These are phyloP conservation scores for Litchi chinensis DNA, from an alignment of 345 rosid genomes.

Conservation along the genomic window DNA sequence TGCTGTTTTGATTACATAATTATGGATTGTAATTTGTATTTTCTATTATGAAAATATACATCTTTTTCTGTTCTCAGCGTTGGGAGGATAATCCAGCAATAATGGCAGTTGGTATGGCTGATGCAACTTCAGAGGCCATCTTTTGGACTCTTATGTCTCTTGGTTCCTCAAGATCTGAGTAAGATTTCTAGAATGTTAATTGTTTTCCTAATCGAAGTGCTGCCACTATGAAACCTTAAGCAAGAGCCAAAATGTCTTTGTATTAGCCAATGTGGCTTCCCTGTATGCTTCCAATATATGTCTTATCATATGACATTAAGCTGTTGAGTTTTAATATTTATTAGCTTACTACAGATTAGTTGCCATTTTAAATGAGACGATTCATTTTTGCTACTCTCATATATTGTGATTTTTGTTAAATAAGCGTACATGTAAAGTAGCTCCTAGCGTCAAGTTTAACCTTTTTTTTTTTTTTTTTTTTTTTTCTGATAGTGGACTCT, in stretches of 20 bases:
- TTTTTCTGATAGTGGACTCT: conserved; percentile 6
- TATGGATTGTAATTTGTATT: neutral
- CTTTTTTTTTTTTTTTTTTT: too few relatives aligned
- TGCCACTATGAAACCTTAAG: neutral
- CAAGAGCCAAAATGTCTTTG: neutral
- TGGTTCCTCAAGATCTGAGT: conserved; percentile 87
- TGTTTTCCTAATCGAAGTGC: neutral
- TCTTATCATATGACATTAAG: neutral
- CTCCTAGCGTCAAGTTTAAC: neutral
- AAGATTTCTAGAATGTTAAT: conserved; percentile 35
- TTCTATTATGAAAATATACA: neutral
- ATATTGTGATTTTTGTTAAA: neutral
- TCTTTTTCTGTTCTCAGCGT: conserved; percentile 42
- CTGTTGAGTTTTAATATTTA: neutral
- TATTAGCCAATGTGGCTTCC: neutral
- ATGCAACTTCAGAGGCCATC: conserved; percentile 83
- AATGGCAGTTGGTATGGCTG: conserved; percentile 92
- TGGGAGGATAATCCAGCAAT: conserved; percentile 96
- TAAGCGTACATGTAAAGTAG: neutral
- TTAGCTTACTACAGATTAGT: too few relatives aligned
- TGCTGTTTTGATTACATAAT: neutral
- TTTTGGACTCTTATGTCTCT: conserved; percentile 80
- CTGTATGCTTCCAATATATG: neutral
- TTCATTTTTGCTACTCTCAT: too few relatives aligned
- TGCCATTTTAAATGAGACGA: too few relatives aligned